Conservation (phyloP, 2,329 filamentous ascomycete genomes). For the Penicillium corylophilum region DNA sequence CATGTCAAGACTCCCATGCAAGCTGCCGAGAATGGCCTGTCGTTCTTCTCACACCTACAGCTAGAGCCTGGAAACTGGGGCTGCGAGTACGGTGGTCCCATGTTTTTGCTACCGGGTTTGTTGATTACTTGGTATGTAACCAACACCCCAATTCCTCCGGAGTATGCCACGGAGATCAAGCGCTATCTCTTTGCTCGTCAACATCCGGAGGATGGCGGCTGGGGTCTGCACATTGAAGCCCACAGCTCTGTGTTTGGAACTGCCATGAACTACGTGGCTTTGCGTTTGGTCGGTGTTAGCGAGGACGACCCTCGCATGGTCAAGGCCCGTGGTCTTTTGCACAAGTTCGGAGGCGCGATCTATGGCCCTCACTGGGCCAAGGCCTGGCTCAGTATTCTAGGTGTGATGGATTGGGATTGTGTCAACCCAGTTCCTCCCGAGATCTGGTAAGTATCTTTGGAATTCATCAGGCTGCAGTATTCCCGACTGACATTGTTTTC, state of each 20-base stretch:
- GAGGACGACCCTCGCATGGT: constrained; percentile 82
- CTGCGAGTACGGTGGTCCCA: constrained; percentile 95
- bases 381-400: constrained; percentile 85
- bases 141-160: constrained; percentile 77
- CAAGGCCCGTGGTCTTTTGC: constrained; percentile 77
- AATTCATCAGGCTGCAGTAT: not conserved
- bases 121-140: constrained; percentile 87
- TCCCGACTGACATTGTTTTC: constrained; percentile 5
- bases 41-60: constrained; percentile 88
- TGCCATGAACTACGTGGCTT: constrained; percentile 76
- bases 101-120: constrained; percentile 88
- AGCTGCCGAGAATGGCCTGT: constrained; percentile 75
- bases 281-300: constrained; percentile 79
- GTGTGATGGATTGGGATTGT: constrained; percentile 82
- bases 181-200: constrained; percentile 88
- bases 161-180: constrained; percentile 82
- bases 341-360: constrained; percentile 80
- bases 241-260: constrained; percentile 92
- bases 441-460: constrained; percentile 62
- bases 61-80: constrained; percentile 89
- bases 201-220: constrained; percentile 85
- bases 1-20: constrained; percentile 71
- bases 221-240: constrained; percentile 93
- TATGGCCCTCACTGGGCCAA: constrained; percentile 95
- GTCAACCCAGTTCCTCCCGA: constrained; percentile 94